phyloP scores from a whole-genome alignment of 257 asterid genomes.

The Striga asiatica region DNA sequence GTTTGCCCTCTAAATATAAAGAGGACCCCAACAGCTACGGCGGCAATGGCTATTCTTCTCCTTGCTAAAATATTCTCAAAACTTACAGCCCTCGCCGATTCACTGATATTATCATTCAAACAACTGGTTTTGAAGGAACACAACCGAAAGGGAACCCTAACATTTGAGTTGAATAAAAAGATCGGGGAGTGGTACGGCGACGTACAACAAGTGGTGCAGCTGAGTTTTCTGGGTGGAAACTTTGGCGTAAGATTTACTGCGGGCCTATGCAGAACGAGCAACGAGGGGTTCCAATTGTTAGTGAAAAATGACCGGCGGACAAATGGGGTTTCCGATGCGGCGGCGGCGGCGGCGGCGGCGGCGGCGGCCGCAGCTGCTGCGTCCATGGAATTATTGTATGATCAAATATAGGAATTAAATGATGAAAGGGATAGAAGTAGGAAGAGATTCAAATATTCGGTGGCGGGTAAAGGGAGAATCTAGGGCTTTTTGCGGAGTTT shows the following conservation, averaged over 20 bases:
- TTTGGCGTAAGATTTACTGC: conserved; percentile 20
- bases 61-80: conserved; percentile 27
- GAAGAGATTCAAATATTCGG: not conserved
- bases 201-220: conserved; percentile 16
- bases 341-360: conserved; percentile 31
- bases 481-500: conserved; percentile 27
- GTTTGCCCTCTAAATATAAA: conserved; percentile 44
- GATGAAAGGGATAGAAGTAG: not conserved
- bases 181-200: conserved; percentile 21
- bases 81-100: conserved; percentile 5
- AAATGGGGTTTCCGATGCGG: conserved; percentile 26
- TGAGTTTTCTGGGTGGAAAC: conserved; percentile 17
- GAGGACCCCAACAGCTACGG: conserved; percentile 45
- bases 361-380: conserved; percentile 28
- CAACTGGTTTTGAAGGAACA: conserved; percentile 13
- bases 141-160: conserved; percentile 4
- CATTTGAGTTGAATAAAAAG: conserved; percentile 12
- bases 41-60: conserved; percentile 42
- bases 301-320: conserved; percentile 21
- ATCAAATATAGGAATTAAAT: not conserved
- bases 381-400: conserved; percentile 31
- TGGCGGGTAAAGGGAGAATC: not conserved
- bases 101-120: conserved; percentile 9
- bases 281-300: conserved; percentile 19
- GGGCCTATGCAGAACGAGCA: conserved; percentile 18